Evolutionary conservation across 2,329 filamentous ascomycete genomes (phyloP), one percentile per base, ranked within the genome.

Genomic region (Fusarium tjaetaba): DNA sequence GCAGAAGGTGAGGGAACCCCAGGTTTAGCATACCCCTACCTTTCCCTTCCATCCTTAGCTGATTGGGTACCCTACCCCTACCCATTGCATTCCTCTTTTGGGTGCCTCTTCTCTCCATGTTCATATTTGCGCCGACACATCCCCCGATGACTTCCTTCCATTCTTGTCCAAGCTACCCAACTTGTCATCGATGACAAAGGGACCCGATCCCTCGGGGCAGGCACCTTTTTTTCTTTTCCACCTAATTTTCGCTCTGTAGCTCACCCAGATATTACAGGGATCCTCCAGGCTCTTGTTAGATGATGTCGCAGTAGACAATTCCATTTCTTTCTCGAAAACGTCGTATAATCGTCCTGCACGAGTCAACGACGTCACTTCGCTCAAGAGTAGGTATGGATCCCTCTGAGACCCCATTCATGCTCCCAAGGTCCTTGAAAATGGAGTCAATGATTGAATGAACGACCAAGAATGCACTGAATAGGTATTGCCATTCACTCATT

Each of bases 351-450:
- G 39, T 38, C 41, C 30, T 55, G 42, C 64, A 39, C 48, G 57
- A 68, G 67, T 68, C 69, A 65, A 73, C 70, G 64, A 72, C 69
- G 70, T 72, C 70, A 72, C 70, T 60, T 57, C 56, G 65, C 48
- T 68, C 64, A 26, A 69, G 38, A 38, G 38, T 8, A 70, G 70
- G 70, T 8, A 70, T 72, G 70, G 64, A 60, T 57, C 64, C 46
- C 28, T 34, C 49, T 30, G n/a, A 55, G 48, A 52, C 51, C 55
- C 59, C 36, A 34, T 70, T 62, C 57, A 67, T 73, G 57, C 65
- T 38, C 49, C 39, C 39, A 34, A 49, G 41, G 45, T 36, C 41
- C 32, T 62, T 59, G 41, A 32, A 34, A 39, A 46, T 20, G 53
- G 38, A 43, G 24, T 56, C 38, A 51, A 18, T 24, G 22, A 51